Base-by-base conservation (phyloP, 2,329 filamentous ascomycete genomes). In the Aspergillus glaucus region DNA sequence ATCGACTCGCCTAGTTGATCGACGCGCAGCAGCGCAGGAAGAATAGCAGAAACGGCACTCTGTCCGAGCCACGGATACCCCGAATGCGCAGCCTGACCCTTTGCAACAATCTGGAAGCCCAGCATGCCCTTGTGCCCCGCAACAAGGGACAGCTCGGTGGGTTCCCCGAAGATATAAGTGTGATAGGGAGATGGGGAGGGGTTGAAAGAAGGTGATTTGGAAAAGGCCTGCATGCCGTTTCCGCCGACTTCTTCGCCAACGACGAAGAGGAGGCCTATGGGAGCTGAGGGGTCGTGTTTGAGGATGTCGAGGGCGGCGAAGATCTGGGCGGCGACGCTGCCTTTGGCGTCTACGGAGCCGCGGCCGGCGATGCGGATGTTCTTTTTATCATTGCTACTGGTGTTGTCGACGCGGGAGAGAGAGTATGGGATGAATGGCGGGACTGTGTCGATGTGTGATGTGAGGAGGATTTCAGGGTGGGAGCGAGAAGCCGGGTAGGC, bases 31-130 rank as follows among this genome's bases (percentile, higher is more conserved):
- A 96, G 71, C 0, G 85, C 88, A n/a, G 84, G 80, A 28, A 94
- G 76, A 49, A 97, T 75, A 46, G 90, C 77, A 53, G 89, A 87
- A 60, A 90, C 93, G 6, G 93, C 93, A 55, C 84, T 92, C 60
- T 85, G 82, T 3, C 91, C 92, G 6, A 95, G 76, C 84, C 87
- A 91, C 0, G 93, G 92, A 64, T 98, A 97, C 3, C 92, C 92
- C 7, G 86, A 91, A 71, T 98, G 93, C 1, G 87, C 89, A 0
- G 85, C 88, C 52, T 84, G 85, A 26, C 92, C 92, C 28, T 77
- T 79, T 0, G 87, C 87, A 12, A 74, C 73, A 50, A 97, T 61
- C 2, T 76, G 72, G 61, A 90, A 85, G 41, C 79, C 78, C 3
- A 90, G 66, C 49, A 84, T 86, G 37, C 93, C 92, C 73, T 98